phyloP scores from a whole-genome alignment of 2,329 filamentous ascomycete species.

The Shiraia sp. region DNA sequence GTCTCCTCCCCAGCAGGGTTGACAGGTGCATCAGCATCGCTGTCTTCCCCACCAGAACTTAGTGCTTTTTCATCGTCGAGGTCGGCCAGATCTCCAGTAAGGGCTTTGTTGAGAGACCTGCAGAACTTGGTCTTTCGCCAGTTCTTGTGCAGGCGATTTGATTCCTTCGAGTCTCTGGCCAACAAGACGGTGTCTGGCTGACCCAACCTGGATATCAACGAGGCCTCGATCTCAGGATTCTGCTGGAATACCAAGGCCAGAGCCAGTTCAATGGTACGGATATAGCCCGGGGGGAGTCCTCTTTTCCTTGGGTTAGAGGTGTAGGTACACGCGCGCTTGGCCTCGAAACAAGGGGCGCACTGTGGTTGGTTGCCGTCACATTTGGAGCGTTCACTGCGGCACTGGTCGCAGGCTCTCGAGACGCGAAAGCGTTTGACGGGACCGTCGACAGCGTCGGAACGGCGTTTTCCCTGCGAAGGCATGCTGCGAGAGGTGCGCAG shows the following conservation, averaged over 20 bases:
- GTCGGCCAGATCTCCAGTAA: conserved; percentile 51
- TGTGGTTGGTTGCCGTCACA: conserved; percentile 70
- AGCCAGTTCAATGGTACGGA: conserved; percentile 63
- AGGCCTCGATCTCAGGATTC: conserved; percentile 61
- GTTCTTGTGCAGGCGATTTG: conserved; percentile 60
- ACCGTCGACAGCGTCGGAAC: conserved; percentile 15
- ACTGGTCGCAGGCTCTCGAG: conserved; percentile 70
- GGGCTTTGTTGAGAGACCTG: conserved; percentile 63
- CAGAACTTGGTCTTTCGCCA: conserved; percentile 67
- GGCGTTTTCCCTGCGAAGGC: conserved; percentile 27
- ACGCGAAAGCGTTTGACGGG: conserved; percentile 61
- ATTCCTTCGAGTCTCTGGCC: conserved; percentile 56
- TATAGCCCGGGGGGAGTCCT: conserved; percentile 67
- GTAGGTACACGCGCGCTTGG: conserved; percentile 70
- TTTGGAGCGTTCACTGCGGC: conserved; percentile 68
- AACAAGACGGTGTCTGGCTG: conserved; percentile 53
- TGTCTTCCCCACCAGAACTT: conserved; percentile 25
- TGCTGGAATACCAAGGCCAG: conserved; percentile 51
- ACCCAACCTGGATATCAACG: conserved; percentile 59
- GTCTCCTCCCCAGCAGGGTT: not conserved
- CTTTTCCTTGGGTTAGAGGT: conserved; percentile 74
- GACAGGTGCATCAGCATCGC: conserved; percentile 18
- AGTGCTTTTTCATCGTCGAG: conserved; percentile 11
- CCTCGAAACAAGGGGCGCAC: conserved; percentile 67
- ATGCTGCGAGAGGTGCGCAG: conserved; percentile 12